Evolutionary conservation across 768 basidiomycete species (phyloP).

Genomic region (Clavaria fumosa): DNA sequence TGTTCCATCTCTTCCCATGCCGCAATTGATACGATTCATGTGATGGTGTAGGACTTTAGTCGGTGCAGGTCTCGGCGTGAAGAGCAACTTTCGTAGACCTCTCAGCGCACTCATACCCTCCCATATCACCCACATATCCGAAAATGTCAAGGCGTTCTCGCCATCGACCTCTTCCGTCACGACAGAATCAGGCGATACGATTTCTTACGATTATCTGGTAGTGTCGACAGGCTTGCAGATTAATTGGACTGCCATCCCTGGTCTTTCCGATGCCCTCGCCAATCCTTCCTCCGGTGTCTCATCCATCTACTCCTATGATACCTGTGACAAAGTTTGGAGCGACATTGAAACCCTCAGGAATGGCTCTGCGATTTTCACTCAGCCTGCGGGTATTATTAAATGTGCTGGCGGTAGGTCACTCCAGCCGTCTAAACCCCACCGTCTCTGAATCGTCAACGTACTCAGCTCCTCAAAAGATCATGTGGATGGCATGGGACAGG

Average conservation of each 20-base stretch:
- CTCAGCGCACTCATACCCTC: constrained; percentile 58
- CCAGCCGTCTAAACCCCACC: background rate
- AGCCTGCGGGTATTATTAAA: constrained; percentile 85
- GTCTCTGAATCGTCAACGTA: background rate
- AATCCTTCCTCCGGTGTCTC: constrained; percentile 72
- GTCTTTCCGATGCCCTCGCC: constrained; percentile 61
- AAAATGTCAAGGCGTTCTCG: constrained; percentile 59
- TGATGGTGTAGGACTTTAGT: constrained; percentile 68
- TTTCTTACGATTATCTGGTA: constrained; percentile 76
- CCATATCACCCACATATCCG: constrained; percentile 54
- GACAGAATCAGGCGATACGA: constrained; percentile 49
- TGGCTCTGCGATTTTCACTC: constrained; percentile 88
- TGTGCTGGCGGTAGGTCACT: constrained; percentile 63
- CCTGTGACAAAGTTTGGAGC: constrained; percentile 79
- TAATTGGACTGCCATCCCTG: constrained; percentile 65
- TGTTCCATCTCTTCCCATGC: too few species aligned
- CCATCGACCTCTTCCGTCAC: constrained; percentile 62
- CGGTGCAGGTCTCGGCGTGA: constrained; percentile 68
- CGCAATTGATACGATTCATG: too few species aligned
- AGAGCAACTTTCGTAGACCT: constrained; percentile 50
- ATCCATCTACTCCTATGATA: constrained; percentile 82
- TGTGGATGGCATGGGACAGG: constrained; percentile 94
- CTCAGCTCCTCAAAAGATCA: constrained; percentile 76
- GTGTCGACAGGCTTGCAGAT: constrained; percentile 81
- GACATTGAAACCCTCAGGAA: constrained; percentile 61